These are phyloP conservation scores for Coniferiporia weirii DNA, from an alignment of 1,284 basidiomycete genomes.

Conservation along the genomic window DNA sequence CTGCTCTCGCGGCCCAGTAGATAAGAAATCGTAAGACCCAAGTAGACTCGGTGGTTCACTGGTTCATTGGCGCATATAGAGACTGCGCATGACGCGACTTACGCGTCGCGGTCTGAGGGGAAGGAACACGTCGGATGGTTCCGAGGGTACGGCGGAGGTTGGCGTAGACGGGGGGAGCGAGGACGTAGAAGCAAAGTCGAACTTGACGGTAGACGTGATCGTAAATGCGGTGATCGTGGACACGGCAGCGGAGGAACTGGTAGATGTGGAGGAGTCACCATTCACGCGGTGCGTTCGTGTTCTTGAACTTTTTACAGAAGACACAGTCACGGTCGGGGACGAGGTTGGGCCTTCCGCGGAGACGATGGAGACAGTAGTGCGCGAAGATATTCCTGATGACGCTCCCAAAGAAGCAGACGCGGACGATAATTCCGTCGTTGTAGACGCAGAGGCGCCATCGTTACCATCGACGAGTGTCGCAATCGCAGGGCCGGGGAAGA, in stretches of 20 bases:
- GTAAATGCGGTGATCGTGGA: slow-evolving; percentile 9
- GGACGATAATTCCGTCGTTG: neutral
- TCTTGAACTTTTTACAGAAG: neutral
- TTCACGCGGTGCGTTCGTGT: too few relatives aligned
- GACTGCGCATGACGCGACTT: slow-evolving; percentile 16
- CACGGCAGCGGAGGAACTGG: neutral
- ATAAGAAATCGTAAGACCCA: neutral
- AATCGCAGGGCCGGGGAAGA: slow-evolving; percentile 1
- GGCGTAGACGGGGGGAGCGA: neutral
- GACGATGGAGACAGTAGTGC: too few relatives aligned
- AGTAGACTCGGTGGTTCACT: neutral
- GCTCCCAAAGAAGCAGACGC: neutral
- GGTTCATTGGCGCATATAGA: neutral
- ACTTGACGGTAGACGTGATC: neutral
- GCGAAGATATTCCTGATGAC: too few relatives aligned
- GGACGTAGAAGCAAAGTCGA: neutral
- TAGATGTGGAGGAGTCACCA: neutral
- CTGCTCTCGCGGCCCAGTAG: too few relatives aligned
- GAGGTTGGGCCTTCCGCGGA: too few relatives aligned
- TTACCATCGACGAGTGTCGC: slow-evolving; percentile 1
- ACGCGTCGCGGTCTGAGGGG: slow-evolving; percentile 7
- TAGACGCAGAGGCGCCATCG: neutral
- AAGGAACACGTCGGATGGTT: neutral
- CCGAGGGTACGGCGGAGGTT: neutral
- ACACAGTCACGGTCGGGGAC: neutral